Conservation (phyloP, 202 grass and related monocot genomes). For the Hordeum pubiflorum region DNA sequence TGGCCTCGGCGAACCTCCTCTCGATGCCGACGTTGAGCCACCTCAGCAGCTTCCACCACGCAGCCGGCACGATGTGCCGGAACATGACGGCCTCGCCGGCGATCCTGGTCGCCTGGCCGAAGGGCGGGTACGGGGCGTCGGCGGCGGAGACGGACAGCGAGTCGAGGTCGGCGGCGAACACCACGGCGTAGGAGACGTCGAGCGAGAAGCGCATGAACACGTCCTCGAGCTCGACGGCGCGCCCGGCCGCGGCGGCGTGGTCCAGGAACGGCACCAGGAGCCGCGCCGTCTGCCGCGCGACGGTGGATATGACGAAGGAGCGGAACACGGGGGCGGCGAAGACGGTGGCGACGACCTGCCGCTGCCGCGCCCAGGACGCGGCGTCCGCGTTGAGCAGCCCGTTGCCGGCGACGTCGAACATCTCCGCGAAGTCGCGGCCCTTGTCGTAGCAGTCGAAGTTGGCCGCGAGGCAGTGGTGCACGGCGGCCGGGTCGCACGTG, state of each 20-base stretch:
- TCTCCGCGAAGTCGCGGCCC: conserved; percentile 52
- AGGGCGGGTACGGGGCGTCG: background rate
- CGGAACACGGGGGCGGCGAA: conserved; percentile 28
- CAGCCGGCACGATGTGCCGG: conserved; percentile 33
- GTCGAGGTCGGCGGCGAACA: conserved; percentile 40
- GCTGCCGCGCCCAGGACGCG: conserved; percentile 35
- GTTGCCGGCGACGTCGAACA: conserved; percentile 59
- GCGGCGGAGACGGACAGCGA: conserved; percentile 9
- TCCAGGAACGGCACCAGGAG: conserved; percentile 37
- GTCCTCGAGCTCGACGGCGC: conserved; percentile 46
- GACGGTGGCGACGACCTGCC: conserved; percentile 19
- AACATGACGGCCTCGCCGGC: conserved; percentile 32
- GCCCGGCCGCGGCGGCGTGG: background rate
- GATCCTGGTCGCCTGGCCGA: conserved; percentile 37
- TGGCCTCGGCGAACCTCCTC: conserved; percentile 29
- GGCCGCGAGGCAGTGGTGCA: conserved; percentile 36
- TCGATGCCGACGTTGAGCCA: conserved; percentile 42
- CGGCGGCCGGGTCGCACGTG: conserved; percentile 42
- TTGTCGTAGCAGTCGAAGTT: conserved; percentile 48
- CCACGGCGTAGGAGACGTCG: conserved; percentile 31
- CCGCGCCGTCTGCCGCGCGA: conserved; percentile 16
- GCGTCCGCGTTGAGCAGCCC: conserved; percentile 51
- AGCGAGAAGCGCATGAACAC: conserved; percentile 52
- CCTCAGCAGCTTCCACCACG: conserved; percentile 46
- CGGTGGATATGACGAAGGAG: conserved; percentile 22